Evolutionary conservation across 176 grass and related monocot species (phyloP), one percentile per base, ranked within the genome.

Genomic region (Ensete ventricosum): DNA sequence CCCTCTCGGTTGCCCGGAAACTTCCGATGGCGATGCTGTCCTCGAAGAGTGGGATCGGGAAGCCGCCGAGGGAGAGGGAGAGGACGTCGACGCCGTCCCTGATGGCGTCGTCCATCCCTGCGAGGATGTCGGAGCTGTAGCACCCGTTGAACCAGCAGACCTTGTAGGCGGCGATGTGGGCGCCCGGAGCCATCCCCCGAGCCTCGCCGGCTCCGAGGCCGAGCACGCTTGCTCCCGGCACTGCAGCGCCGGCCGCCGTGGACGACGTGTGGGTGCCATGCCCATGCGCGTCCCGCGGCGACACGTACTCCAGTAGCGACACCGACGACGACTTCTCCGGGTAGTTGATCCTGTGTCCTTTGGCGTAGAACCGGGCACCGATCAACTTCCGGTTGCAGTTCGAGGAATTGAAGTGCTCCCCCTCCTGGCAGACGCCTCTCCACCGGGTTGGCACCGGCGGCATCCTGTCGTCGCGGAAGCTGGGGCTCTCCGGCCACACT

Each of bases 341-440:
- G 77, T 83, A 88, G 87, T 97, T 97, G 55, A 86, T 81, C 12
- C 84, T 79, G 79, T 97, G 93, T 51, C 93, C 93, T 74, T 91
- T 93, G 63, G 88, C 77, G 83, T 97, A 97, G 90, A 90, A 97
- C 72, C 88, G 82, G 27, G 94, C 94, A 59, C 90, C 94, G 66
- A 97, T 88, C 85, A 97, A 85, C 75, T 97, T 97, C 53, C 90
- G 73, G 73, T 97, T 97, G 80, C 94, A 93, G 60, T 65, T 90
- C 1, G 79, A 81, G 73, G 75, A 79, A 69, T 81, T 71, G 85
- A 97, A 97, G 1, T 48, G 64, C 77, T 93, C 88, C 17, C 93
- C 93, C 64, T 55, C 83, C 80, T 97, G 79, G 75, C 93, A 97
- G 68, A 77, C 82, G 14, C 93, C 90, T 10, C 53, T 54, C 93